Conservation (phyloP, 495 filamentous ascomycete genomes). For the Penicillium riverlandense region DNA sequence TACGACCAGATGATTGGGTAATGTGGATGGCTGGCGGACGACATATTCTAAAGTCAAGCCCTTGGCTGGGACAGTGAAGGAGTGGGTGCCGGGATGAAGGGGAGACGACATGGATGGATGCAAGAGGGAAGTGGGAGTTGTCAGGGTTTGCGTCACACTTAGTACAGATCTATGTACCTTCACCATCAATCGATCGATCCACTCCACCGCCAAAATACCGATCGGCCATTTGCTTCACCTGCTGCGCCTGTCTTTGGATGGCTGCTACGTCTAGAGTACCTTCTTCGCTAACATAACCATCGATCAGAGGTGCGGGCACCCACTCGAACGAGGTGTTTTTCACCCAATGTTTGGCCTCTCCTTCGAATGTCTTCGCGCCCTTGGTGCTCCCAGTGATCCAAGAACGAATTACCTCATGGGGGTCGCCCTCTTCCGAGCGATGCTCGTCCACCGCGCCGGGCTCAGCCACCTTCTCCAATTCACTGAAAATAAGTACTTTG, state of each 20-base stretch:
- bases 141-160: no score
- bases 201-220: slow-evolving; percentile 23
- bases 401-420: slow-evolving; percentile 33
- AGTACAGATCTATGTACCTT: no score
- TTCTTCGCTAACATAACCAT: slow-evolving; percentile 51
- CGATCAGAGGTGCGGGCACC: slow-evolving; percentile 45
- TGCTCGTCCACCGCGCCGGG: slow-evolving; percentile 27
- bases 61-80: slow-evolving; percentile 13
- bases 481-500: slow-evolving; percentile 48
- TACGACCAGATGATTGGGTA: slow-evolving; percentile 1
- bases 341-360: neutral
- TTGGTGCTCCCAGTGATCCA: slow-evolving; percentile 33
- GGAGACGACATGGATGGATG: no score
- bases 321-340: slow-evolving; percentile 61
- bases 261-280: slow-evolving; percentile 22
- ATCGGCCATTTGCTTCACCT: slow-evolving; percentile 19
- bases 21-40: slow-evolving; percentile 1
- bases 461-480: slow-evolving; percentile 53
- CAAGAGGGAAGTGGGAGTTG: no score
- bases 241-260: slow-evolving; percentile 21
- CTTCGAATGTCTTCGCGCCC: slow-evolving; percentile 14
- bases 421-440: slow-evolving; percentile 40
- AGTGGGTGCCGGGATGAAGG: slow-evolving; percentile 2
- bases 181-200: slow-evolving; percentile 13
- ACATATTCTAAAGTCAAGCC: slow-evolving; percentile 10